Conservation (phyloP, 352 stramenopile genomes). For the Globisporangium spinosum region DNA sequence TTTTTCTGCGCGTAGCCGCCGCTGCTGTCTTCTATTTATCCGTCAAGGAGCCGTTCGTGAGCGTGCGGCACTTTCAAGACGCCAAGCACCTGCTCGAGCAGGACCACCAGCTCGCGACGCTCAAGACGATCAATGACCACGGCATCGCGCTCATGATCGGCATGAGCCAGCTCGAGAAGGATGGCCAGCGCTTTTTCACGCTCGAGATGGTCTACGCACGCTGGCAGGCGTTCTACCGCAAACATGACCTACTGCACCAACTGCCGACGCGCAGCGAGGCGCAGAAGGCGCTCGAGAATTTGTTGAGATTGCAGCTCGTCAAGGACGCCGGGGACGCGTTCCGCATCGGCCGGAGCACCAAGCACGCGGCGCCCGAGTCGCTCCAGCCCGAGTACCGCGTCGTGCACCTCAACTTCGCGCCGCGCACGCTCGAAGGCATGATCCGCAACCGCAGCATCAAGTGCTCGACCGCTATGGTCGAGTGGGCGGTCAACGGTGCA, state of each 20-base stretch:
- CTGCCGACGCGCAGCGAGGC: conserved; percentile 67
- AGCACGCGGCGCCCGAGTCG: conserved; percentile 36
- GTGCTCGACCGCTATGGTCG: conserved; percentile 68
- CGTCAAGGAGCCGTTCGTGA: conserved; percentile 33
- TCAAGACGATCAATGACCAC: conserved; percentile 60
- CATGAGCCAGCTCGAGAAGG: conserved; percentile 75
- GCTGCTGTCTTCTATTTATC: conserved; percentile 50
- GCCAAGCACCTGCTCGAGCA: conserved; percentile 64
- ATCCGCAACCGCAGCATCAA: conserved; percentile 68
- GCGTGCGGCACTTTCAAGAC: conserved; percentile 36
- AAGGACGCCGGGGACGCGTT: conserved; percentile 76
- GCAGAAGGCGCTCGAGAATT: conserved; percentile 69
- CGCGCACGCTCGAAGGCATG: conserved; percentile 66
- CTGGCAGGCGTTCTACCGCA: conserved; percentile 77
- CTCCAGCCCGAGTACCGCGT: conserved; percentile 74
- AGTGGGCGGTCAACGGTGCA: conserved; percentile 68
- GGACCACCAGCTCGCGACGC: conserved; percentile 67
- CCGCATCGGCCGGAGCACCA: conserved; percentile 44
- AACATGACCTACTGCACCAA: conserved; percentile 63
- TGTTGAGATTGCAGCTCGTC: conserved; percentile 67
- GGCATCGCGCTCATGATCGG: conserved; percentile 73
- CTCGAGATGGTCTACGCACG: conserved; percentile 83
- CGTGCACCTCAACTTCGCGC: conserved; percentile 70
- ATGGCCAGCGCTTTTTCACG: conserved; percentile 61
- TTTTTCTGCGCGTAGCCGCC: conserved; percentile 60